Evolutionary conservation across 1,284 basidiomycete genomes (phyloP).

Genomic region (Fomitopsis pinicola): DNA sequence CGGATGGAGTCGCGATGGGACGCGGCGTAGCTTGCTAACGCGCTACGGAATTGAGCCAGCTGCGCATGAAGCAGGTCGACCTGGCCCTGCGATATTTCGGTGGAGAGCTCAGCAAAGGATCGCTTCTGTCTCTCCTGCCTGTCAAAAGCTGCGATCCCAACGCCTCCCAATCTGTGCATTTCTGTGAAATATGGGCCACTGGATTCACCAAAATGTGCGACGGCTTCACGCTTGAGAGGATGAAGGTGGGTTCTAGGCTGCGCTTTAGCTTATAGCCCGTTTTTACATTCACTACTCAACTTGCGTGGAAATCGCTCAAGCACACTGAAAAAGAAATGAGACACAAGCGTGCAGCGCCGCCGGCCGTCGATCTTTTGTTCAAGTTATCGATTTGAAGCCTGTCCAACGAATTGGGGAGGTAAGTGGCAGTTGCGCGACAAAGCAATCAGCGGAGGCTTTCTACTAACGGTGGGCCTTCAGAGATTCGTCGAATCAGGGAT

Average conservation of each 20-base stretch:
- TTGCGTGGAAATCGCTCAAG: too few species aligned
- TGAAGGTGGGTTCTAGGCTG: background rate
- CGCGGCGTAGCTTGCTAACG: conserved; percentile 78
- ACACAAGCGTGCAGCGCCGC: too few species aligned
- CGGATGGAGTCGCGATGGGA: conserved; percentile 85
- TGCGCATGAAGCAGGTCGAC: conserved; percentile 78
- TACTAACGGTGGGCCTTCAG: too few species aligned
- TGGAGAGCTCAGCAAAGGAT: conserved; percentile 80
- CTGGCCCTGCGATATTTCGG: conserved; percentile 73
- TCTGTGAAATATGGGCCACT: too few species aligned
- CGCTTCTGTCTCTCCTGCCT: conserved; percentile 67
- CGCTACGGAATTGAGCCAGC: conserved; percentile 79
- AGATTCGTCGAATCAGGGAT: too few species aligned
- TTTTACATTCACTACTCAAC: background rate
- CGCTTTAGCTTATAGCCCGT: background rate
- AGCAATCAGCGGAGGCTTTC: too few species aligned
- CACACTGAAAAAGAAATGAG: too few species aligned
- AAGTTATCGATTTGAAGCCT: too few species aligned
- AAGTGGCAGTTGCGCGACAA: too few species aligned
- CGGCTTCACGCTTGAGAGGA: background rate
- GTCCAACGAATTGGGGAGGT: too few species aligned
- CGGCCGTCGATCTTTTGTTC: too few species aligned
- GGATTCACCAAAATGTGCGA: background rate
- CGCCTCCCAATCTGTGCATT: conserved; percentile 71
- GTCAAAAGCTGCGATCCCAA: conserved; percentile 73